These are phyloP conservation scores for Psilocybe sp. DNA, from an alignment of 768 basidiomycete genomes.

Conservation along the genomic window DNA sequence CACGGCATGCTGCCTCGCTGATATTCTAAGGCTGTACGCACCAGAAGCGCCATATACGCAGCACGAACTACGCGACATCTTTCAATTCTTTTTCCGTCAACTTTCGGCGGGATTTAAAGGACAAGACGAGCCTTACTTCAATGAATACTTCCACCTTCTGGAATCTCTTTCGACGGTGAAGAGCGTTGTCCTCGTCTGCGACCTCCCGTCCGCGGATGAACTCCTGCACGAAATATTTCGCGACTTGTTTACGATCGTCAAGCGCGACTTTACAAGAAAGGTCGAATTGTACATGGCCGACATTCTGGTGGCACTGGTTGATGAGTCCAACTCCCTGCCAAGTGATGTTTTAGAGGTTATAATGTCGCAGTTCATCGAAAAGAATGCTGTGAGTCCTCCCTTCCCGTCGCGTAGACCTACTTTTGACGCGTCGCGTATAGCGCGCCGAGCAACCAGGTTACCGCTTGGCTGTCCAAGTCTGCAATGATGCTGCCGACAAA, in stretches of 20 bases:
- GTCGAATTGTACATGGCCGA: slow-evolving; percentile 85
- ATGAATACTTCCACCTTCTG: slow-evolving; percentile 92
- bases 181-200: slow-evolving; percentile 90
- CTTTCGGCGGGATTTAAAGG: slow-evolving; percentile 73
- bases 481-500: slow-evolving; percentile 80
- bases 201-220: slow-evolving; percentile 84
- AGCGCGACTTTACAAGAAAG: slow-evolving; percentile 72
- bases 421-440: slow-evolving; percentile 29
- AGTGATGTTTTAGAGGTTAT: slow-evolving; percentile 75
- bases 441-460: slow-evolving; percentile 72
- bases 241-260: slow-evolving; percentile 77
- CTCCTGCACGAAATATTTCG: slow-evolving; percentile 82
- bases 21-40: slow-evolving; percentile 89
- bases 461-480: slow-evolving; percentile 82
- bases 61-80: slow-evolving; percentile 88
- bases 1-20: slow-evolving; percentile 90
- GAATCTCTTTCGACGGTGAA: slow-evolving; percentile 93
- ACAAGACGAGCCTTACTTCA: slow-evolving; percentile 80
- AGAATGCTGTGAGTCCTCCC: slow-evolving; percentile 50
- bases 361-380: slow-evolving; percentile 83
- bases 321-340: slow-evolving; percentile 80
- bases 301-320: slow-evolving; percentile 85
- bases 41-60: slow-evolving; percentile 96
- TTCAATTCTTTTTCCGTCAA: slow-evolving; percentile 93
- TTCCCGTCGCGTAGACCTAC: slow-evolving; percentile 2